Conservation (phyloP, 148 eudicot species). For the Vaccinium corymbosum region DNA sequence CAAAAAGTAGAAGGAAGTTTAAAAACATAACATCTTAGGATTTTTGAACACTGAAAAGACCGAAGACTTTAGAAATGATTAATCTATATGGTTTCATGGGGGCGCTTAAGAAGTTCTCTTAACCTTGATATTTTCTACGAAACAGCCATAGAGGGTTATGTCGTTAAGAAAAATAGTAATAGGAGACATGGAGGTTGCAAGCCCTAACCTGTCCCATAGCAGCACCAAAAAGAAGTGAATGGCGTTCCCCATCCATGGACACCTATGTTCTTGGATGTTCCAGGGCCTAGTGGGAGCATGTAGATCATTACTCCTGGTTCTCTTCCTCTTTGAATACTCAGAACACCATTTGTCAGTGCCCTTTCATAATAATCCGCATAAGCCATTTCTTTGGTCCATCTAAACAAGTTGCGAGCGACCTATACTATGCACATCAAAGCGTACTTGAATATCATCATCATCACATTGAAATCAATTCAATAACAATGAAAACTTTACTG, state of each 20-base stretch:
- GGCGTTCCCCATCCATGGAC: constrained; percentile 69
- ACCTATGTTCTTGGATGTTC: constrained; percentile 61
- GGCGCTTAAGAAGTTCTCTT: not conserved
- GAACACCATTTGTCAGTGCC: constrained; percentile 81
- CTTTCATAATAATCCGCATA: constrained; percentile 96
- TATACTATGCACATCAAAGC: constrained; percentile 20
- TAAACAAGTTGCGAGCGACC: constrained; percentile 86
- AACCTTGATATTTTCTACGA: not conserved
- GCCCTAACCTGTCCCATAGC: constrained; percentile 85
- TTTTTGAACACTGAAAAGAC: not conserved
- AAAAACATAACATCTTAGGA: not conserved
- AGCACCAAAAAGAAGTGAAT: constrained; percentile 79
- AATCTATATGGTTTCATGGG: not conserved
- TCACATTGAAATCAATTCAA: not conserved
- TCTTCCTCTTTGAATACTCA: constrained; percentile 79
- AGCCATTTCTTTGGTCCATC: constrained; percentile 78
- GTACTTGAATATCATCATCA: not conserved
- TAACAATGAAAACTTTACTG: not conserved
- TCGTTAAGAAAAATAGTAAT: not conserved
- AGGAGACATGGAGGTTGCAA: not conserved
- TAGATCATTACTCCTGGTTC: constrained; percentile 97
- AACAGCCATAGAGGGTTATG: not conserved
- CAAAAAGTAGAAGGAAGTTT: not conserved
- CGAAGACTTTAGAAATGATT: not conserved
- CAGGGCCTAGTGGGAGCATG: constrained; percentile 81